phyloP scores from a whole-genome alignment of 2,329 filamentous ascomycete genomes.

The Alternaria dauci region DNA sequence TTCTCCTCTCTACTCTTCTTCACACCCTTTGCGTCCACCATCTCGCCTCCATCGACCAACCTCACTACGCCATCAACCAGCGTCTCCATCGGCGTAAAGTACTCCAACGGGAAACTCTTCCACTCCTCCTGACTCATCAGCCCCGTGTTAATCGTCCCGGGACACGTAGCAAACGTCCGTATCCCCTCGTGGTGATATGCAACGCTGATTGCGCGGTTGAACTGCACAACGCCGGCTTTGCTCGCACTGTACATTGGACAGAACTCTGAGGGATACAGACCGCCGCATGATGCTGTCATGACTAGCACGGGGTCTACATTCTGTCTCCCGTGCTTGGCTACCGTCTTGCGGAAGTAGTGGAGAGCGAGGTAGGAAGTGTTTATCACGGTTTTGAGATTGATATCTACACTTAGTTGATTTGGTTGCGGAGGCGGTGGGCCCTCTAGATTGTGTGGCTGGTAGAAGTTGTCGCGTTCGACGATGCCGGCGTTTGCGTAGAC shows the following conservation, averaged over 20 bases:
- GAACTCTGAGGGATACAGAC: slow-evolving; percentile 49
- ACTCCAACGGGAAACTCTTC: slow-evolving; percentile 44
- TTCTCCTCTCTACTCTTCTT: slow-evolving; percentile 30
- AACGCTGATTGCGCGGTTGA: slow-evolving; percentile 51
- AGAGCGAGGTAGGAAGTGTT: slow-evolving; percentile 53
- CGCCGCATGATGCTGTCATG: slow-evolving; percentile 52
- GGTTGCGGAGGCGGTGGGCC: slow-evolving; percentile 39
- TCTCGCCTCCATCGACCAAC: slow-evolving; percentile 42
- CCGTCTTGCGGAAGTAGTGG: slow-evolving; percentile 51
- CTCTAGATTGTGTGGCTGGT: slow-evolving; percentile 43
- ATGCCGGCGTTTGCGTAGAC: slow-evolving; percentile 61
- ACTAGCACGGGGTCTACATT: slow-evolving; percentile 40
- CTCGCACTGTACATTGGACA: slow-evolving; percentile 38
- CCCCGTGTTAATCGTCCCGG: slow-evolving; percentile 50
- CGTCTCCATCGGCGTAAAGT: slow-evolving; percentile 45
- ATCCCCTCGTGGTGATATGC: slow-evolving; percentile 48
- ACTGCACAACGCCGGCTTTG: slow-evolving; percentile 52
- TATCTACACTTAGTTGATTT: slow-evolving; percentile 48
- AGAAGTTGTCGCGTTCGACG: slow-evolving; percentile 55
- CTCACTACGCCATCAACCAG: slow-evolving; percentile 41
- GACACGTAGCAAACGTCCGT: slow-evolving; percentile 52
- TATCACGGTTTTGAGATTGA: slow-evolving; percentile 50
- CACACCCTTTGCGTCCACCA: slow-evolving; percentile 36
- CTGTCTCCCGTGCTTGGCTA: slow-evolving; percentile 26
- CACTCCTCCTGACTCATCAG: slow-evolving; percentile 46